Base-by-base conservation (phyloP, 2,329 filamentous ascomycete genomes). In the Capronia epimyces region DNA sequence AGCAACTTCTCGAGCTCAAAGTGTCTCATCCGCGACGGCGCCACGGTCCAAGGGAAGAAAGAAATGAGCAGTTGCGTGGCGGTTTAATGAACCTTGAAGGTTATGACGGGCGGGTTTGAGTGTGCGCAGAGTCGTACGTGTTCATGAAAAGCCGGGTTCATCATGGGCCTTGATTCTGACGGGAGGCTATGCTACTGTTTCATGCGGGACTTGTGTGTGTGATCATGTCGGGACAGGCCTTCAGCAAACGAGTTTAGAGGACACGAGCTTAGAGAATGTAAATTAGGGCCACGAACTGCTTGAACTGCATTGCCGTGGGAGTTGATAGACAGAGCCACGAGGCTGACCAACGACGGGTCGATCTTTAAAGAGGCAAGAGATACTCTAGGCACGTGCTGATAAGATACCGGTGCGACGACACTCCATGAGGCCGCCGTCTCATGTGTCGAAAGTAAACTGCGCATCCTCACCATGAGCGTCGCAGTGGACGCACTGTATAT, bases 401-500 rank as follows among this genome's bases (percentile, higher is more conserved):
- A 43, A 41, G 37, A 32, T 32, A 32, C 29, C 15, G 18, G 5
- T 6, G 27, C 27, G 16, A 12, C 13, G 12, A 1, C 39, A 20
- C 24, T 32, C 24, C 18, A n/a, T 42, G n/a, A 15, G 20, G 13
- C 32, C 22, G 22, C 41, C 34, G 15, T 20, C 16, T 18, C 15
- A 42, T 18, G 36, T 42, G 6, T 24, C 21, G 21, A 24, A 8
- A 20, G 15, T 24, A 21, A 25, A 5, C 9, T 25, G 39, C 12
- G 9, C 41, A 53, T 22, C 37, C 46, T 42, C 68, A 83, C 70
- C 67, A 91, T 90, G 86, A 87, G 80, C 74, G 83, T 88, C 73
- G 82, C 87, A 66, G 87, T 98, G 66, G 91, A 97, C 76, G 93
- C 91, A 67, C 78, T 98, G 65, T 91, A 97, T 75, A 89, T 98